Conservation (phyloP, 805 yeast genomes). For the Starmerella floricola region DNA sequence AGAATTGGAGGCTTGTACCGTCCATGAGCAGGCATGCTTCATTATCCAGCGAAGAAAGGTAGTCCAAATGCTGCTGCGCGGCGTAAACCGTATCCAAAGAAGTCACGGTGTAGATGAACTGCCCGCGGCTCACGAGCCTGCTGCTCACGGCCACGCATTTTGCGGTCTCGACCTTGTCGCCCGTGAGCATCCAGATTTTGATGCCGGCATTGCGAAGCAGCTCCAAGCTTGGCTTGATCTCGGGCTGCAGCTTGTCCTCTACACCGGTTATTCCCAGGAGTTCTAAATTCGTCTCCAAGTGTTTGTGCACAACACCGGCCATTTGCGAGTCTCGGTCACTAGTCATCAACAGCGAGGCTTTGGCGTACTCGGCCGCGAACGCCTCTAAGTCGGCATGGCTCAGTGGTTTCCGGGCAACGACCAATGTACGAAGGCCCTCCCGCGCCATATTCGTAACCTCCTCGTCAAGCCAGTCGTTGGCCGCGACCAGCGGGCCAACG, state of each 20-base stretch:
- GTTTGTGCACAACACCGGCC: constrained; percentile 53
- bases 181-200: constrained; percentile 98
- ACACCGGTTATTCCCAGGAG: constrained; percentile 91
- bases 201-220: constrained; percentile 89
- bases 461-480: constrained; percentile 93
- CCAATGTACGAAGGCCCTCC: constrained; percentile 91
- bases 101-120: constrained; percentile 77
- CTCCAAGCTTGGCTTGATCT: constrained; percentile 87
- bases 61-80: constrained; percentile 68
- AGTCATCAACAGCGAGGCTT: constrained; percentile 64
- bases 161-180: constrained; percentile 98
- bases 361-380: constrained; percentile 51
- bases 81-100: constrained; percentile 45
- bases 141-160: constrained; percentile 96
- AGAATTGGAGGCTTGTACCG: constrained; percentile 77
- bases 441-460: constrained; percentile 97
- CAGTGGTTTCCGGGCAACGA: constrained; percentile 75
- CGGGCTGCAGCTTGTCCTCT: constrained; percentile 84
- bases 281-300: constrained; percentile 72
- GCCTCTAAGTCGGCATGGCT: constrained; percentile 42
- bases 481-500: constrained; percentile 70
- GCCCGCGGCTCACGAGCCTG: constrained; percentile 83
- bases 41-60: constrained; percentile 41
- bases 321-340: constrained; percentile 61
- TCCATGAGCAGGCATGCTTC: constrained; percentile 77